Evolutionary conservation across 495 filamentous ascomycete genomes (phyloP).

Genomic region (Oidiodendron maius): DNA sequence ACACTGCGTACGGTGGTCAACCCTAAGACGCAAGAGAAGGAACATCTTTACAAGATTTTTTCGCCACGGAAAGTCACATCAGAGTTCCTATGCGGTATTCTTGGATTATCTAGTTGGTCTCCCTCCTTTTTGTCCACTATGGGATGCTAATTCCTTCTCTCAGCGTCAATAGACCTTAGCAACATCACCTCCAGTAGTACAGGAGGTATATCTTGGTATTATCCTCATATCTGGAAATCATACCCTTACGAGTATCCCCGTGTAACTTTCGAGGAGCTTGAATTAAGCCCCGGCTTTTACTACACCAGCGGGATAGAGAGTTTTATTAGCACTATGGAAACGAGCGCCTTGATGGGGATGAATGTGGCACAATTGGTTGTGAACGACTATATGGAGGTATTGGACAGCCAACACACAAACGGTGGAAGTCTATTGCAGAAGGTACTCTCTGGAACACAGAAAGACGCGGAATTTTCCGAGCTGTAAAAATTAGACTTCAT

Average conservation of each 20-base stretch:
- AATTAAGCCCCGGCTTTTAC: slow-evolving; percentile 64
- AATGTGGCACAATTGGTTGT: slow-evolving; percentile 82
- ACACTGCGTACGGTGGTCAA: slow-evolving; percentile 60
- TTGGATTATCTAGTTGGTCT: slow-evolving; percentile 12
- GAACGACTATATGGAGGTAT: slow-evolving; percentile 34
- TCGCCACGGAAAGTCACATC: slow-evolving; percentile 63
- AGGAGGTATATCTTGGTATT: slow-evolving; percentile 68
- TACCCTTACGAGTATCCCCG: slow-evolving; percentile 82
- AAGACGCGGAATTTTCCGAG: not conserved
- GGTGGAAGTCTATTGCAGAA: not conserved
- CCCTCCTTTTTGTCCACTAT: not conserved
- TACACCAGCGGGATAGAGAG: slow-evolving; percentile 93
- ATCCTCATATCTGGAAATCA: slow-evolving; percentile 64
- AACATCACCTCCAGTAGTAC: slow-evolving; percentile 27
- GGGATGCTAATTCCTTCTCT: slow-evolving; percentile 23
- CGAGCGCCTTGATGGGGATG: slow-evolving; percentile 88
- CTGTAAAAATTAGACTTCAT: too few species aligned
- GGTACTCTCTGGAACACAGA: not conserved
- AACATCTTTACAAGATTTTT: slow-evolving; percentile 96
- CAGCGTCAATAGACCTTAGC: slow-evolving; percentile 10
- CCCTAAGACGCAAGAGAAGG: slow-evolving; percentile 42
- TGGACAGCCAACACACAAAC: slow-evolving; percentile 12
- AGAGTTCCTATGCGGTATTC: slow-evolving; percentile 47
- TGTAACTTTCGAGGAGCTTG: slow-evolving; percentile 78
- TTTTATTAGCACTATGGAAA: slow-evolving; percentile 98